Conservation (phyloP, 2,329 filamentous ascomycete species). For the Colletotrichum liaoningense region DNA sequence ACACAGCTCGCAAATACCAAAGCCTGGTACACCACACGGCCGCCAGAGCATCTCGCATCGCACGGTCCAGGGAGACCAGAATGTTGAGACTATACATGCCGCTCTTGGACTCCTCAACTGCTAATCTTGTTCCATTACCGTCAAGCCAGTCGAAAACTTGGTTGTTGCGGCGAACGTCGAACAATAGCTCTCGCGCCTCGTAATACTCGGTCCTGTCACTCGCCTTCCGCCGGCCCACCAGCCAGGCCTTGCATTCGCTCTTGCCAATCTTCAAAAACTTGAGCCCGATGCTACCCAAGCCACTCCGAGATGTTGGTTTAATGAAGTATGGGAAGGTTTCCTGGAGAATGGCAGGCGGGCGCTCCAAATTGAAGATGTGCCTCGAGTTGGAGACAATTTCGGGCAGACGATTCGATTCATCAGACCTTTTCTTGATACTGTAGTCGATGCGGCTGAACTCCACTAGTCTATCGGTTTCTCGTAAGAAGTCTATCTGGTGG, state of each 20-base stretch:
- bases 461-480: slow-evolving; percentile 45
- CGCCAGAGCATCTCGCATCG: slow-evolving; percentile 47
- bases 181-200: slow-evolving; percentile 41
- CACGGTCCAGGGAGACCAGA: slow-evolving; percentile 43
- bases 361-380: slow-evolving; percentile 49
- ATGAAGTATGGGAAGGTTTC: slow-evolving; percentile 46
- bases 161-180: slow-evolving; percentile 42
- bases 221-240: slow-evolving; percentile 9
- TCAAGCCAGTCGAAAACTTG: slow-evolving; percentile 47
- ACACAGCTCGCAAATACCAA: slow-evolving; percentile 46
- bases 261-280: slow-evolving; percentile 14
- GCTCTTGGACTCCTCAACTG: slow-evolving; percentile 47
- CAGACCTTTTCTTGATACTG: slow-evolving; percentile 37
- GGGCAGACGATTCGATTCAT: slow-evolving; percentile 32
- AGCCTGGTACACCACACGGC: slow-evolving; percentile 49
- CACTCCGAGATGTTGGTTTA: slow-evolving; percentile 12
- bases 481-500: slow-evolving; percentile 46
- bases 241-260: slow-evolving; percentile 37
- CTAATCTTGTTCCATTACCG: slow-evolving; percentile 37
- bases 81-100: slow-evolving; percentile 45
- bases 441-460: slow-evolving; percentile 46
- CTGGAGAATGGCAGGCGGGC: slow-evolving; percentile 42
- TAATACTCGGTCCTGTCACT: slow-evolving; percentile 33
- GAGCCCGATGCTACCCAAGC: slow-evolving; percentile 8
- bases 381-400: slow-evolving; percentile 43